Evolutionary conservation across 176 grass and related monocot species (phyloP), one percentile per base, ranked within the genome.

Genomic region (Otatea glauca): DNA sequence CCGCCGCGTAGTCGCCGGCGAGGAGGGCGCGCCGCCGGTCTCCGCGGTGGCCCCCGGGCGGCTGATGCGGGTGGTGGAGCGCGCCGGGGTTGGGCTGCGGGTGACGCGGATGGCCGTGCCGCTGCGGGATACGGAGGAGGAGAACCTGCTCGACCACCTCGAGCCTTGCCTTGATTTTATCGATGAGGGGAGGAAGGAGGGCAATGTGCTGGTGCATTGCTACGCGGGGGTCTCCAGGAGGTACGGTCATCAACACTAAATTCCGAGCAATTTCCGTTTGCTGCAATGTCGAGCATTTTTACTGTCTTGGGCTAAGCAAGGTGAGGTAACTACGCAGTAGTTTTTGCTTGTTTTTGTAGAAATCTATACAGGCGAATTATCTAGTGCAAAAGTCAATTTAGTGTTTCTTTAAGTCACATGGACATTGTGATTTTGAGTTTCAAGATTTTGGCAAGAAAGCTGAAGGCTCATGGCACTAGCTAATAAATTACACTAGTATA

Each of bases 181-280:
- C 27, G 92, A 97, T 1, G 49, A 91, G 60, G 91, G 91, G 4
- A 89, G 89, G 87, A 88, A 84, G 65, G 89, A 61, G 16, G 92
- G 91, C 35, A 83, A 60, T 6, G 95, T 93, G 16, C 82, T 94
- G 35, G 95, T 98, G 42, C 95, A 98, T 85, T 94, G 95, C 89
- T 94, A 91, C 54, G 92, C 95, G 2, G 95, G 92, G 14, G 92
- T 94, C 27, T 98, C 92, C 2, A 85, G 95, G 82, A 98, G 95
- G 95, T 98, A 89, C 11, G 15, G 12, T 10, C 61, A 17, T 20
- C 6, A 37, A 4, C 47, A n/a, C 11, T 48, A 48, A 48, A 48
- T 48, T 45, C 17, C 10, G 9, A 9, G 7, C 2, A 43, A 35
- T 32, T 38, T 80, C 0, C 2, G 6, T 23, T 35, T 44, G 23